A percentile compares a stretch with the other conserved stretches of the same genome.
These are phyloP conservation scores for Penicillium salamii DNA, from an alignment of 495 filamentous ascomycete species.

Conservation along the genomic window DNA sequence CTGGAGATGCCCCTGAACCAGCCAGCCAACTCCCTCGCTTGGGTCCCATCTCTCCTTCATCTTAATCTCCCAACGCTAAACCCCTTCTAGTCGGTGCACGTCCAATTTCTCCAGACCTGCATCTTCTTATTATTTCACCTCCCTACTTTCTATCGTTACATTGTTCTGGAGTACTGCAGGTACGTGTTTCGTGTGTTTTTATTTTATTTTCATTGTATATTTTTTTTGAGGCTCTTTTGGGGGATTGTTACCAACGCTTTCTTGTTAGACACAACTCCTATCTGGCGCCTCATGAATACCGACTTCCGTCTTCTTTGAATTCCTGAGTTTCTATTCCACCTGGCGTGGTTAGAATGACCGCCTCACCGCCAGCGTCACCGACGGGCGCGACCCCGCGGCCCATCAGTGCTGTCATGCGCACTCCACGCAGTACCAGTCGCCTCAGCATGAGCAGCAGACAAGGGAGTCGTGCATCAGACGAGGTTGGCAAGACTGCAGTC, in stretches of 20 bases:
- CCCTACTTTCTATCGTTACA: conserved; percentile 4
- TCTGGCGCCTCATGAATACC: conserved; percentile 21
- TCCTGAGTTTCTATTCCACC: conserved; percentile 17
- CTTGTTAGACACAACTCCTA: neutral
- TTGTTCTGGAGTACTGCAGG: neutral
- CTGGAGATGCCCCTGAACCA: neutral
- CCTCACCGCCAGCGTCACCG: conserved; percentile 59
- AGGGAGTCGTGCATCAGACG: conserved; percentile 86
- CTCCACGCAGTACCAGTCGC: conserved; percentile 81
- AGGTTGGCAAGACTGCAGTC: conserved; percentile 93
- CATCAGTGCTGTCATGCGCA: conserved; percentile 81
- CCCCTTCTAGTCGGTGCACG: neutral
- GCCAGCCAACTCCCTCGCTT: neutral
- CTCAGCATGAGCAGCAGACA: conserved; percentile 82
- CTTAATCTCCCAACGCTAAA: conserved; percentile 1
- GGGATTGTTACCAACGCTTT: too few relatives aligned
- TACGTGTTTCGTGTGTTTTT: neutral
- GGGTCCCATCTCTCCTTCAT: neutral
- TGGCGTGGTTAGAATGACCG: conserved; percentile 44
- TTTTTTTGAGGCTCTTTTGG: too few relatives aligned
- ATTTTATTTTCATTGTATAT: neutral
- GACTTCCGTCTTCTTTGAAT: conserved; percentile 8
- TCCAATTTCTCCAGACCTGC: conserved; percentile 1
- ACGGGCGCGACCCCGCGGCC: conserved; percentile 63
- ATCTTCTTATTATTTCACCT: neutral